These are phyloP conservation scores for Kodamaea laetipori DNA, from an alignment of 805 yeast genomes.

Conservation along the genomic window DNA sequence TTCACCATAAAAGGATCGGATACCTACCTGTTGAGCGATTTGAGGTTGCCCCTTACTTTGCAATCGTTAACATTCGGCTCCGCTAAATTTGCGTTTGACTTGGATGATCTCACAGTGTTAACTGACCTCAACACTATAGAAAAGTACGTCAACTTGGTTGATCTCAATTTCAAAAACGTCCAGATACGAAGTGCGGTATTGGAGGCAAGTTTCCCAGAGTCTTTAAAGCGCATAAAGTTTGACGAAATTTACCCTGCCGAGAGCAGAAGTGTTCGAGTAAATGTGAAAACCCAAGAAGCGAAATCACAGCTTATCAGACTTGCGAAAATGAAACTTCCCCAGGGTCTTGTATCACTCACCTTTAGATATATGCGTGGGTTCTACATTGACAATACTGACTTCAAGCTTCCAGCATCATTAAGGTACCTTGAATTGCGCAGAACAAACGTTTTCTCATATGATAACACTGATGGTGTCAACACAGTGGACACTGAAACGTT, in stretches of 20 bases:
- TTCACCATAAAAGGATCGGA: neutral
- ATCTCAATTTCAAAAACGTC: neutral
- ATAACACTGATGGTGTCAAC: slow-evolving; percentile 4
- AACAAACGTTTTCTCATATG: slow-evolving; percentile 13
- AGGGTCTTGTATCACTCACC: neutral
- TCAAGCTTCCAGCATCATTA: neutral
- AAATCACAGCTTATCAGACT: neutral
- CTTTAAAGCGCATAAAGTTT: neutral
- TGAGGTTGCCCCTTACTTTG: neutral
- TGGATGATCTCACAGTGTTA: neutral
- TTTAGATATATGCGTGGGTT: slow-evolving; percentile 7
- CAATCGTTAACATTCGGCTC: neutral
- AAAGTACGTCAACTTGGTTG: neutral
- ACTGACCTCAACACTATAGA: neutral
- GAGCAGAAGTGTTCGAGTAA: neutral
- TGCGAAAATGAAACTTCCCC: slow-evolving; percentile 1
- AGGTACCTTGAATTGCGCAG: slow-evolving; percentile 1
- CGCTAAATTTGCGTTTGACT: too few species aligned
- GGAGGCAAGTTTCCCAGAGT: neutral
- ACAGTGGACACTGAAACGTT: slow-evolving; percentile 4
- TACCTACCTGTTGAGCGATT: neutral
- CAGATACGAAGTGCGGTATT: neutral
- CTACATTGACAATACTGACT: neutral
- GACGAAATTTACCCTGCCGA: slow-evolving; percentile 4
- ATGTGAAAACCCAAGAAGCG: neutral